Conservation (phyloP, 2,329 filamentous ascomycete genomes). For the Grosmannia clavigera region DNA sequence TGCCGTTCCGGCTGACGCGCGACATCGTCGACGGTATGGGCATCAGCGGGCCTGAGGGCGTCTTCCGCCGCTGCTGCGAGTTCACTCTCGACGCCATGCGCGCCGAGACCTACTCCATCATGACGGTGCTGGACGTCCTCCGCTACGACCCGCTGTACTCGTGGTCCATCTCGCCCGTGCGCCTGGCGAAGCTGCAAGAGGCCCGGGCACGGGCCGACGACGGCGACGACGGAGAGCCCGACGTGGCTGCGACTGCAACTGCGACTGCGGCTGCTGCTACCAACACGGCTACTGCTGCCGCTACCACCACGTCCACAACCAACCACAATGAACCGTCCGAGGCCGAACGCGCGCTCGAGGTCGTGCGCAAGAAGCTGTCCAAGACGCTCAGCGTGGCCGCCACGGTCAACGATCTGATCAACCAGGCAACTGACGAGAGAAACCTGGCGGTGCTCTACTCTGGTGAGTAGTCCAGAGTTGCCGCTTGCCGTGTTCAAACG, state of each 20-base stretch:
- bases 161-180: slow-evolving; percentile 74
- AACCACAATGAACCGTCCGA: slow-evolving; percentile 51
- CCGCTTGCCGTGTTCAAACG: slow-evolving; percentile 2
- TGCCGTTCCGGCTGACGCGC: slow-evolving; percentile 86
- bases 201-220: slow-evolving; percentile 27
- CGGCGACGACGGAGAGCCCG: slow-evolving; percentile 19
- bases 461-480: slow-evolving; percentile 31
- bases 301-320: background rate
- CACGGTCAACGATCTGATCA: slow-evolving; percentile 93
- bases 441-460: slow-evolving; percentile 87
- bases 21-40: slow-evolving; percentile 98
- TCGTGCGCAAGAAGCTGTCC: slow-evolving; percentile 90
- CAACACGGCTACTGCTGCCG: too few species aligned
- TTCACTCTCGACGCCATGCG: slow-evolving; percentile 90
- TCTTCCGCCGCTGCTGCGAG: slow-evolving; percentile 95
- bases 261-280: slow-evolving; percentile 12
- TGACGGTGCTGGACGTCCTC: slow-evolving; percentile 94
- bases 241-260: too few species aligned
- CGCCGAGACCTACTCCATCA: slow-evolving; percentile 94
- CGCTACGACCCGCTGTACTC: slow-evolving; percentile 96
- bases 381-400: slow-evolving; percentile 90
- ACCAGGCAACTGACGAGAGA: slow-evolving; percentile 83
- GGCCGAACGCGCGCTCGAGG: slow-evolving; percentile 79
- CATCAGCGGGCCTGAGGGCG: slow-evolving; percentile 84
- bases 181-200: slow-evolving; percentile 52